Evolutionary conservation across 140 eudicot genomes (phyloP).

Genomic region (Senecio squalidus): DNA sequence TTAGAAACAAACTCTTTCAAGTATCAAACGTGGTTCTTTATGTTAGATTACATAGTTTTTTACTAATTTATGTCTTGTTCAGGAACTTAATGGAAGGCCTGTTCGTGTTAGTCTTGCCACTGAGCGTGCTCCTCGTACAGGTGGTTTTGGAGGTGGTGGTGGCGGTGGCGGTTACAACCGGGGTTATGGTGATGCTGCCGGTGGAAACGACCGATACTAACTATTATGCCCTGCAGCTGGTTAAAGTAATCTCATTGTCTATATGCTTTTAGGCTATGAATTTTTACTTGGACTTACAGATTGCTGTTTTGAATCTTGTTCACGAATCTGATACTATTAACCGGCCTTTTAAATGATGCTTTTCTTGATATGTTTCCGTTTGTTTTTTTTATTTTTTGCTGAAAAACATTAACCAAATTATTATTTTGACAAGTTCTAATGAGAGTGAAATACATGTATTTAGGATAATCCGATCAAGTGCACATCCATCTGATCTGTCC

Average conservation of each 20-base stretch:
- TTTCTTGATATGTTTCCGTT: neutral
- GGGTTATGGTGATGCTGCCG: constrained; percentile 1
- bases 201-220: constrained; percentile 22
- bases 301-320: neutral
- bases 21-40: neutral
- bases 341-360: neutral
- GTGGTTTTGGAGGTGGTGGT: constrained; percentile 23
- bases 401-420: too few species aligned
- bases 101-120: constrained; percentile 56
- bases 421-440: too few species aligned
- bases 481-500: too few species aligned
- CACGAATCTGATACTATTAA: neutral
- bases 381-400: neutral
- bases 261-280: constrained; percentile 12
- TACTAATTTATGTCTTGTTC: neutral
- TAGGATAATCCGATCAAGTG: too few species aligned
- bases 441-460: too few species aligned
- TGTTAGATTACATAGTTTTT: neutral
- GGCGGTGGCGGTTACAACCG: constrained; percentile 27
- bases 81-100: constrained; percentile 51
- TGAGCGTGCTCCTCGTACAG: constrained; percentile 49
- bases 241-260: constrained; percentile 16
- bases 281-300: constrained; percentile 3
- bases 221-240: neutral
- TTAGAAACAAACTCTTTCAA: neutral